Conservation (phyloP, 2,329 filamentous ascomycete species). For the Leptographium wingfieldii region DNA sequence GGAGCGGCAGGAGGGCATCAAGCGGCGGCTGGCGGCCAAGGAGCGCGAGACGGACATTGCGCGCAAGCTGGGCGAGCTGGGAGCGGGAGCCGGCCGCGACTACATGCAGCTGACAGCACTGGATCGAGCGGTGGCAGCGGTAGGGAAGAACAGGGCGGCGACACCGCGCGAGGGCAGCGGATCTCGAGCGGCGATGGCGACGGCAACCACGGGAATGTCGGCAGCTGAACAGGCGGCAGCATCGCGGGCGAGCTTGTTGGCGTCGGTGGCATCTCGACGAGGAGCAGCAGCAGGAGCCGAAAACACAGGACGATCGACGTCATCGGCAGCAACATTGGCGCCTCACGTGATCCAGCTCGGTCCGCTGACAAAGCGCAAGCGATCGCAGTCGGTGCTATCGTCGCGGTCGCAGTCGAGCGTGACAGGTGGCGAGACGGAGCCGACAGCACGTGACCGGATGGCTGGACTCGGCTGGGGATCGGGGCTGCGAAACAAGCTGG, state of each 20-base stretch:
- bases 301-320: not conserved
- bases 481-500: conserved; percentile 40
- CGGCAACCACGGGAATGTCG: not conserved
- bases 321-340: not conserved
- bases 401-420: conserved; percentile 28
- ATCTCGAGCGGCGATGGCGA: not conserved
- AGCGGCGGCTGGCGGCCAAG: conserved; percentile 48
- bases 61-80: conserved; percentile 50
- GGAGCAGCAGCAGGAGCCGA: not conserved
- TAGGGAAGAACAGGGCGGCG: not conserved
- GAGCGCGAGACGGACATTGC: conserved; percentile 65
- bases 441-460: too few species aligned
- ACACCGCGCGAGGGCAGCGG: not conserved
- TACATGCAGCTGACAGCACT: conserved; percentile 43
- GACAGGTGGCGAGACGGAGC: conserved; percentile 11
- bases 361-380: conserved; percentile 51
- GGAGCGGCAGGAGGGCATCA: conserved; percentile 53
- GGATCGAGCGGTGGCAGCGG: not conserved
- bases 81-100: conserved; percentile 54
- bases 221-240: conserved; percentile 10
- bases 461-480: conserved; percentile 42
- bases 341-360: conserved; percentile 38
- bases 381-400: conserved; percentile 33
- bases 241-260: conserved; percentile 8
- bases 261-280: conserved; percentile 6